phyloP scores from a whole-genome alignment of 1,139 yeast genomes.

The Trichomonascaceae sp. region DNA sequence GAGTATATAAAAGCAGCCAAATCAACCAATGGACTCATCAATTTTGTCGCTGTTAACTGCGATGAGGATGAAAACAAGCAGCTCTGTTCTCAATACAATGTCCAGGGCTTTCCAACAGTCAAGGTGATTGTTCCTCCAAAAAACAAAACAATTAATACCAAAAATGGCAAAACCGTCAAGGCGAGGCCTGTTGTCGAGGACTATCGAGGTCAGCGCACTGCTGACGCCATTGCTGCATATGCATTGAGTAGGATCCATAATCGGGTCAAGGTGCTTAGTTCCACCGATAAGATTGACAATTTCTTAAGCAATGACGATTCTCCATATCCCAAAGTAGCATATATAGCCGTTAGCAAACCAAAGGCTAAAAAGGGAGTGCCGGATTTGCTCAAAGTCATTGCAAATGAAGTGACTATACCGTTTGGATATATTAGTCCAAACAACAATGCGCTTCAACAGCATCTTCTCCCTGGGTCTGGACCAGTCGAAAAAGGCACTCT shows the following conservation, averaged over 20 bases:
- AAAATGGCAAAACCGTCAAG: constrained; percentile 21
- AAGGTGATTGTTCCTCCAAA: constrained; percentile 80
- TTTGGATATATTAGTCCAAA: constrained; percentile 34
- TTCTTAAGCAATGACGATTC: constrained; percentile 15
- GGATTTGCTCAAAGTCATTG: constrained; percentile 63
- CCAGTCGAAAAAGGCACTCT: constrained; percentile 20
- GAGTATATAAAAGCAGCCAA: constrained; percentile 61
- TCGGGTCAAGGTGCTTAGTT: constrained; percentile 23
- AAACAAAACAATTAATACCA: constrained; percentile 40
- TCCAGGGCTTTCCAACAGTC: constrained; percentile 78
- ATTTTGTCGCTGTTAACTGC: constrained; percentile 85
- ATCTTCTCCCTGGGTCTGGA: constrained; percentile 17
- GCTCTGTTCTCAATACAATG: constrained; percentile 59
- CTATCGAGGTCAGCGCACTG: constrained; percentile 64
- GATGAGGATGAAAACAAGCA: constrained; percentile 61
- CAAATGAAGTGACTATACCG: constrained; percentile 50
- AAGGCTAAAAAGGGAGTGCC: constrained; percentile 38
- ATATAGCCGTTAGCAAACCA: constrained; percentile 25
- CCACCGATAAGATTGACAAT: constrained; percentile 11
- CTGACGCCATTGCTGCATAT: constrained; percentile 53
- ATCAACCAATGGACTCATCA: constrained; percentile 51
- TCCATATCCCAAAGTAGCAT: constrained; percentile 23
- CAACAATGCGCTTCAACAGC: constrained; percentile 15
- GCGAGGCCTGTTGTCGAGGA: constrained; percentile 53
- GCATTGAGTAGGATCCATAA: constrained; percentile 62